These are phyloP conservation scores for Aaosphaeria pasadenensis DNA, from an alignment of 2,329 filamentous ascomycete species.

Conservation along the genomic window DNA sequence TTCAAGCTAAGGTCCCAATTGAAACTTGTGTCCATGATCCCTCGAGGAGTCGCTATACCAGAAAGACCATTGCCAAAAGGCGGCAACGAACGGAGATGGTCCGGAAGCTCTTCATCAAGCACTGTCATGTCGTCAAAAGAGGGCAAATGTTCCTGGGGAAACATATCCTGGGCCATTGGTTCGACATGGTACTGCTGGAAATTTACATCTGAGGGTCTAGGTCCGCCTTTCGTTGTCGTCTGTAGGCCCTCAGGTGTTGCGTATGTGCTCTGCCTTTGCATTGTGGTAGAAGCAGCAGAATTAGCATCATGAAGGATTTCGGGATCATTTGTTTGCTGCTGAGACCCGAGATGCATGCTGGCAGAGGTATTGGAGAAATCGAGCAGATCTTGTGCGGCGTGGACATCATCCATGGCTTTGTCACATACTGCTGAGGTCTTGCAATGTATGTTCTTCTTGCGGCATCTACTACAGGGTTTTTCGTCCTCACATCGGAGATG, in stretches of 20 bases:
- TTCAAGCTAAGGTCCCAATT: constrained; percentile 46
- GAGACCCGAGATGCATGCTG: constrained; percentile 1
- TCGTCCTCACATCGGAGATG: constrained; percentile 55
- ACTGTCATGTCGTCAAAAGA: constrained; percentile 13
- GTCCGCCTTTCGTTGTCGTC: too few species aligned
- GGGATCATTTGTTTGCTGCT: neutral
- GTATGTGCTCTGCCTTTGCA: too few species aligned
- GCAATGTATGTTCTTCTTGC: constrained; percentile 48
- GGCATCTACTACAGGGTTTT: constrained; percentile 53
- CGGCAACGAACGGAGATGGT: constrained; percentile 30
- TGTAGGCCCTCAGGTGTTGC: too few species aligned
- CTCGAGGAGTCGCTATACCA: constrained; percentile 43
- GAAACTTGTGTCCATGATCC: constrained; percentile 44
- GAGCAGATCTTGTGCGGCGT: constrained; percentile 29
- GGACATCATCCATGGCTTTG: constrained; percentile 17
- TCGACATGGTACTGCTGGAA: too few species aligned
- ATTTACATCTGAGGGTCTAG: too few species aligned
- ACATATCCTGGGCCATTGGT: too few species aligned
- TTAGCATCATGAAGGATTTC: neutral
- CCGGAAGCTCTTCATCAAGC: constrained; percentile 19
- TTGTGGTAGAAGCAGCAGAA: neutral
- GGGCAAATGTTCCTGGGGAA: too few species aligned
- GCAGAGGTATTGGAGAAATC: constrained; percentile 21
- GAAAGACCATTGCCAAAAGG: constrained; percentile 23
- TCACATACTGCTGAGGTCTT: constrained; percentile 15